Base-by-base conservation (phyloP, 257 asterid genomes). In the Lycium ferocissimum region DNA sequence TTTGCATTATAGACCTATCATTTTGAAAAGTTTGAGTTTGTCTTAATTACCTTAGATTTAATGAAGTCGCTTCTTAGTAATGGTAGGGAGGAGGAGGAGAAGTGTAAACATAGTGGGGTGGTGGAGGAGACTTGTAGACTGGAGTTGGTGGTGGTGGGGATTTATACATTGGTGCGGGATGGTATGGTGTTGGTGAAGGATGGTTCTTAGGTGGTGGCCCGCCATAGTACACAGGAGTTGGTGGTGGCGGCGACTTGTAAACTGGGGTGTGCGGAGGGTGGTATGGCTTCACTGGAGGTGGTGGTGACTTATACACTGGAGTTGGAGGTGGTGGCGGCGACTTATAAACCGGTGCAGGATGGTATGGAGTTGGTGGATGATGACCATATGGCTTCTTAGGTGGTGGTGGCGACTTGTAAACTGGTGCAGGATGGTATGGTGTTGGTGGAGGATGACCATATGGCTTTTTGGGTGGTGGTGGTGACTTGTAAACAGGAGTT, bases 41-140 rank as follows among this genome's bases (percentile, higher is more conserved):
- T 3, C 6, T 69, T 69, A 37, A 69, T 69, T 69, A 69, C 78
- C 78, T 69, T 6, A 6, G 1, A 15, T 2, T 14, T 38, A 2
- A 14, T 69, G 20, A 69, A 69, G 26, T 38, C 51, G 4, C 53
- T 38, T 69, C 51, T 37, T 69, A 69, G 78, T 69, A 69, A 69
- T 38, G 53, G 26, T 69, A 8, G 13, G 78, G 78, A 38, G 78
- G 78, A 69, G 78, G 78, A 5, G 53, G 78, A 8, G 78, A 69
- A 10, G 53, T 37, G 7, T 69, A 69, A 69, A 15, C 1, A 69
- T 69, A 69, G 78, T 69, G 73, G 10, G 79, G 79, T 43, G 80
- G 67, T 2, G 67, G 80, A 18, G 80, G 35, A 1, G 67, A 61
- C 67, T 61, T 61, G 35, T 61, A 61, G 8, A 59, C 66, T 7